Evolutionary conservation across 306 rosid genomes (phyloP).

Genomic region (Psophocarpus tetragonolobus): DNA sequence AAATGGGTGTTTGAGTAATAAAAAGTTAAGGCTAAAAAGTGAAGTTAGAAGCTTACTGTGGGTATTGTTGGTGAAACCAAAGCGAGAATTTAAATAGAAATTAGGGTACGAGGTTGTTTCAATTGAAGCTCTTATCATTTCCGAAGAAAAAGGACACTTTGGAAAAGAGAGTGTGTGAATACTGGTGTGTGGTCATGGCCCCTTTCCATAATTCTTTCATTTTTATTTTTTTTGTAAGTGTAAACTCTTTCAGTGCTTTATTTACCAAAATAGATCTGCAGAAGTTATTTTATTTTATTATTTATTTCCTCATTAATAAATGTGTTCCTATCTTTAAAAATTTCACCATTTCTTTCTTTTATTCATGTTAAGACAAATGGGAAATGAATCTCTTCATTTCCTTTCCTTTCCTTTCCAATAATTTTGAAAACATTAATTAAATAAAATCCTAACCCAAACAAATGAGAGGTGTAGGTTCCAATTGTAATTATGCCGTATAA

Average conservation of each 20-base stretch:
- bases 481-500: too few species aligned
- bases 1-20: background rate
- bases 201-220: background rate
- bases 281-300: background rate
- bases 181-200: background rate
- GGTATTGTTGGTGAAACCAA: background rate
- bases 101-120: background rate
- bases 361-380: too few species aligned
- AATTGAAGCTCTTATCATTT: background rate
- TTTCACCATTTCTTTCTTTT: too few species aligned
- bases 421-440: too few species aligned
- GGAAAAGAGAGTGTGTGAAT: background rate
- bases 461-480: too few species aligned
- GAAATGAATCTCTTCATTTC: too few species aligned
- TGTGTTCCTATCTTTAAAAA: too few species aligned
- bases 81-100: background rate
- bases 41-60: conserved; percentile 24
- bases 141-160: background rate
- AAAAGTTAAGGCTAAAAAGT: background rate
- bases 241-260: too few species aligned
- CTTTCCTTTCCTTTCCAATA: too few species aligned
- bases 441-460: too few species aligned
- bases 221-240: background rate
- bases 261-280: background rate
- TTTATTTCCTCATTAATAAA: background rate